A percentile compares a stretch with the other conserved stretches of the same genome.
phyloP scores from a whole-genome alignment of 2,329 filamentous ascomycete genomes.

The Cladosporium sp. region DNA sequence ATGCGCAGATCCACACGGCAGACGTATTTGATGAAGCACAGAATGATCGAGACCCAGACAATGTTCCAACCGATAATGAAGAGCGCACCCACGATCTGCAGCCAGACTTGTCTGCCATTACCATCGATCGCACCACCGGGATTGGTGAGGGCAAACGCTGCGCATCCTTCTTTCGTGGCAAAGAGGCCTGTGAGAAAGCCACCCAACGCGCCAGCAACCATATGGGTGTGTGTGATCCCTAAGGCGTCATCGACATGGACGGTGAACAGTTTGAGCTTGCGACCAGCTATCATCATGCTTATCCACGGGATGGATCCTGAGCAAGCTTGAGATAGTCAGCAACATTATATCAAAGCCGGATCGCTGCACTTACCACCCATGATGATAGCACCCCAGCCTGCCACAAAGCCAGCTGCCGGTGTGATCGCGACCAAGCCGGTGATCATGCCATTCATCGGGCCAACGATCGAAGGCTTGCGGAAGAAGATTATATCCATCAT shows the following conservation, averaged over 20 bases:
- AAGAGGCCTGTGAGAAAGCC: slow-evolving; percentile 47
- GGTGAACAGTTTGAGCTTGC: slow-evolving; percentile 52
- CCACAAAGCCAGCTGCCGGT: slow-evolving; percentile 48
- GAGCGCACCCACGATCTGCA: slow-evolving; percentile 47
- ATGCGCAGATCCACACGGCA: slow-evolving; percentile 46
- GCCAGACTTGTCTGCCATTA: slow-evolving; percentile 48
- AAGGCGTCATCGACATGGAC: slow-evolving; percentile 53
- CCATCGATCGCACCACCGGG: slow-evolving; percentile 48
- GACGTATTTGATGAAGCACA: slow-evolving; percentile 50
- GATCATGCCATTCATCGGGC: slow-evolving; percentile 50
- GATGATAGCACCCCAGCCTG: slow-evolving; percentile 49
- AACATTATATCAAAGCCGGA: neutral
- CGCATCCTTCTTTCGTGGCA: slow-evolving; percentile 44
- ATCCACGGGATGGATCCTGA: slow-evolving; percentile 46
- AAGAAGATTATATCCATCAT: slow-evolving; percentile 44
- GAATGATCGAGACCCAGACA: slow-evolving; percentile 48
- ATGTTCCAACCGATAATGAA: slow-evolving; percentile 51
- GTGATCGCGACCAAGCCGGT: slow-evolving; percentile 52
- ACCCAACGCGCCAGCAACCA: slow-evolving; percentile 44
- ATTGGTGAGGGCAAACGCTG: slow-evolving; percentile 44
- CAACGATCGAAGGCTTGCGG: slow-evolving; percentile 48
- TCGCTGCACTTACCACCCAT: slow-evolving; percentile 30
- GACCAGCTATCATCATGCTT: slow-evolving; percentile 47
- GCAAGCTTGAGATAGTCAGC: slow-evolving; percentile 22
- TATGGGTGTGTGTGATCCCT: slow-evolving; percentile 47